Conservation (phyloP, 2,329 filamentous ascomycete genomes). For the Bertia moriformis region DNA sequence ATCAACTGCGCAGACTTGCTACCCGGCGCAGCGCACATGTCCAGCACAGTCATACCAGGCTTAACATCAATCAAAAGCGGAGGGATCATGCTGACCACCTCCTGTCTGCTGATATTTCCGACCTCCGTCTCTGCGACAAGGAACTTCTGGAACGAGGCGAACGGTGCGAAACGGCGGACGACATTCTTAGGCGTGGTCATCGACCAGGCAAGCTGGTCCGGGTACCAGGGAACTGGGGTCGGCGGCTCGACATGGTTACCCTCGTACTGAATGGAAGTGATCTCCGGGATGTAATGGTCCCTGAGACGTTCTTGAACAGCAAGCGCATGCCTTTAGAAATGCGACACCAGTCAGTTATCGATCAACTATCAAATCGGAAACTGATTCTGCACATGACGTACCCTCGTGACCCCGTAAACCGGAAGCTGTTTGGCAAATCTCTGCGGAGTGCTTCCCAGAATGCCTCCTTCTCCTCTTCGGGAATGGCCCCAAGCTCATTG, state of each 20-base stretch:
- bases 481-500: slow-evolving; percentile 59
- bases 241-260: slow-evolving; percentile 72
- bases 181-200: slow-evolving; percentile 98
- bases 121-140: slow-evolving; percentile 93
- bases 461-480: slow-evolving; percentile 60
- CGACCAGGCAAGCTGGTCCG: slow-evolving; percentile 85
- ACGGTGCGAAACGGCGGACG: slow-evolving; percentile 82
- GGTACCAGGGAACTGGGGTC: slow-evolving; percentile 76
- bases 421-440: slow-evolving; percentile 91
- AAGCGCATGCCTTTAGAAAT: slow-evolving; percentile 63
- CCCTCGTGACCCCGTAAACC: slow-evolving; percentile 92
- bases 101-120: slow-evolving; percentile 92
- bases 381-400: slow-evolving; percentile 18
- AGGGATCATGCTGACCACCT: slow-evolving; percentile 98
- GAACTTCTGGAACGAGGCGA: slow-evolving; percentile 93
- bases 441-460: slow-evolving; percentile 77
- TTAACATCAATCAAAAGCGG: slow-evolving; percentile 81
- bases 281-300: slow-evolving; percentile 78
- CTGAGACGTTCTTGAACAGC: slow-evolving; percentile 79
- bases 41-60: slow-evolving; percentile 82
- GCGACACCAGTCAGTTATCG: neutral
- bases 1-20: slow-evolving; percentile 93
- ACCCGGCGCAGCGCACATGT: slow-evolving; percentile 90
- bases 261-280: slow-evolving; percentile 71
- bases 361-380: neutral